A percentile compares a stretch with the other conserved stretches of the same genome.
phyloP scores from a whole-genome alignment of 2,329 filamentous ascomycete genomes.

The Clonostachys rosea region DNA sequence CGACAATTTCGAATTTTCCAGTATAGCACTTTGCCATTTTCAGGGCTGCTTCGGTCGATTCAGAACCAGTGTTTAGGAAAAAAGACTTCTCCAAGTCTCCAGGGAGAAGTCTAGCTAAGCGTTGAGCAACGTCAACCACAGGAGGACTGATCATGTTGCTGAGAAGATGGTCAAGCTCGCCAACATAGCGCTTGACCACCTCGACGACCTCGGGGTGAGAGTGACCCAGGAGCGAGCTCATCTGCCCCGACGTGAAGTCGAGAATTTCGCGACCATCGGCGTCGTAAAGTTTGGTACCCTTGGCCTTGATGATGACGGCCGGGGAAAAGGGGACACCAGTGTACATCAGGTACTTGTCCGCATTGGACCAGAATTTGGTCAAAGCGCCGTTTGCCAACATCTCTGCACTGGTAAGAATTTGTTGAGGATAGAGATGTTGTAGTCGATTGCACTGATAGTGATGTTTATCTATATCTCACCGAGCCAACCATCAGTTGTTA shows the following conservation, averaged over 20 bases:
- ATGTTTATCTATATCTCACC: too few species aligned
- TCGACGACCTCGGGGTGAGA: constrained; percentile 52
- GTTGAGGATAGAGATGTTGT: too few species aligned
- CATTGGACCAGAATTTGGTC: constrained; percentile 20
- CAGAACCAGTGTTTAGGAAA: constrained; percentile 51
- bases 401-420: too few species aligned
- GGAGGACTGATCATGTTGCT: constrained; percentile 51
- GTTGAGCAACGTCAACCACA: constrained; percentile 46
- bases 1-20: constrained; percentile 60
- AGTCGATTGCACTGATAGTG: too few species aligned
- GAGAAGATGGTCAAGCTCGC: constrained; percentile 50
- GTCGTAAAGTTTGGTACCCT: constrained; percentile 40
- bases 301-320: constrained; percentile 34
- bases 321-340: constrained; percentile 32
- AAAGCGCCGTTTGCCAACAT: too few species aligned
- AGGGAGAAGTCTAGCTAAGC: constrained; percentile 40
- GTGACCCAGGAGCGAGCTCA: constrained; percentile 53
- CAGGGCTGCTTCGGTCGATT: constrained; percentile 55
- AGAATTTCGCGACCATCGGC: constrained; percentile 36
- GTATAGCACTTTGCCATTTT: constrained; percentile 60
- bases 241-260: constrained; percentile 57
- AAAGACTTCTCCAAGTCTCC: constrained; percentile 44
- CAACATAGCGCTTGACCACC: constrained; percentile 38
- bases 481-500: too few species aligned
- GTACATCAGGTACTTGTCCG: constrained; percentile 32